phyloP scores from a whole-genome alignment of 2,329 filamentous ascomycete species.

The Neophaeococcomyces aloes region DNA sequence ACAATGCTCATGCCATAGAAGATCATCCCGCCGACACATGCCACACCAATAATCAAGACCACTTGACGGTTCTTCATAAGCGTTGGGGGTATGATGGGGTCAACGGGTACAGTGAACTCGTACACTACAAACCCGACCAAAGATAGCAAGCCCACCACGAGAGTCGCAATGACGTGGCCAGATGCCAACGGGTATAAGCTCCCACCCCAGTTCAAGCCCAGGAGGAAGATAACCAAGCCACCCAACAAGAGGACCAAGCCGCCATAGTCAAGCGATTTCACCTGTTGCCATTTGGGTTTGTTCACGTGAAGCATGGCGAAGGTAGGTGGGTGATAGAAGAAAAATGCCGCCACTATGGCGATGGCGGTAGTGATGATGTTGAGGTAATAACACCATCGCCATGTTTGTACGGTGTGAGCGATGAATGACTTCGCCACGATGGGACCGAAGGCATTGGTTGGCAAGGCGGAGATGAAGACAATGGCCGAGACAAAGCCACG shows the following conservation, averaged over 20 bases:
- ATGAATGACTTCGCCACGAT: constrained; percentile 39
- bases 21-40: constrained; percentile 34
- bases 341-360: constrained; percentile 31
- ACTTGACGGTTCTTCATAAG: constrained; percentile 34
- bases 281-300: constrained; percentile 26
- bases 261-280: constrained; percentile 36
- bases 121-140: constrained; percentile 30
- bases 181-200: constrained; percentile 33
- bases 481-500: constrained; percentile 27
- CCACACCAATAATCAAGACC: constrained; percentile 30
- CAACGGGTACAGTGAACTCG: constrained; percentile 18
- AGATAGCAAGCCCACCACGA: constrained; percentile 29
- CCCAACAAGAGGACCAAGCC: constrained; percentile 34
- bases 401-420: constrained; percentile 31
- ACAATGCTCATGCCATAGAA: constrained; percentile 38
- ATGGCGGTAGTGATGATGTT: constrained; percentile 37
- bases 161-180: constrained; percentile 26
- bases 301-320: constrained; percentile 34
- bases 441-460: constrained; percentile 30
- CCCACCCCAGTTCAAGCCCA: constrained; percentile 36
- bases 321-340: constrained; percentile 40
- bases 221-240: constrained; percentile 33
- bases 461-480: constrained; percentile 28
- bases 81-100: constrained; percentile 27
- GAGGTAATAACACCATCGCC: constrained; percentile 43